Percentiles rank a stretch among this genome's conserved stretches.
phyloP scores from a whole-genome alignment of 257 asterid genomes.

The Haberlea rhodopensis region DNA sequence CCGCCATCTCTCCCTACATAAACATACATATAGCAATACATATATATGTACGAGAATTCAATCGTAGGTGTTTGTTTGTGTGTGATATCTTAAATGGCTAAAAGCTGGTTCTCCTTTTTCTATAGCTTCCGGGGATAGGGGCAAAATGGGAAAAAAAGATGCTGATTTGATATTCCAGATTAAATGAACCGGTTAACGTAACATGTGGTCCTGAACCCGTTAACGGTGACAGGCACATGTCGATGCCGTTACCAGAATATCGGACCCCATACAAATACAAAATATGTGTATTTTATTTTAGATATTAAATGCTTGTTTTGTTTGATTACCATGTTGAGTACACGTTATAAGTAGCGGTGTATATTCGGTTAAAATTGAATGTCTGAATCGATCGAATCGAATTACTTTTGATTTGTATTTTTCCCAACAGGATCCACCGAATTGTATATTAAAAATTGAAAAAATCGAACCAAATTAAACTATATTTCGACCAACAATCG shows the following conservation, averaged over 20 bases:
- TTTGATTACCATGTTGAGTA: too few relatives aligned
- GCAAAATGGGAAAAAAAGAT: constrained; percentile 28
- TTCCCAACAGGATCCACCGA: too few relatives aligned
- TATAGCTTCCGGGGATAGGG: constrained; percentile 38
- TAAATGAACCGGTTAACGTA: constrained; percentile 61
- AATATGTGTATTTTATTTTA: neutral
- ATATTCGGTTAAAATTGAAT: too few relatives aligned
- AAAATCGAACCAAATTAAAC: too few relatives aligned
- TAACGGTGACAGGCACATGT: constrained; percentile 95
- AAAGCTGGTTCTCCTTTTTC: constrained; percentile 36
- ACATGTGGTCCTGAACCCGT: constrained; percentile 95
- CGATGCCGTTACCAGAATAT: constrained; percentile 71
- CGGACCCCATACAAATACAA: constrained; percentile 18
- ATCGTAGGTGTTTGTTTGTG: too few relatives aligned
- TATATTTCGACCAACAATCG: too few relatives aligned
- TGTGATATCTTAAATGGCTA: constrained; percentile 35
- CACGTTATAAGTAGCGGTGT: too few relatives aligned
- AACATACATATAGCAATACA: neutral
- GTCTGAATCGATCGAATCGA: too few relatives aligned
- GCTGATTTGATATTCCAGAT: constrained; percentile 60
- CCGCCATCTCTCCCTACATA: constrained; percentile 32
- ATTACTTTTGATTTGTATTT: too few relatives aligned
- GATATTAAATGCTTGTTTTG: too few relatives aligned
- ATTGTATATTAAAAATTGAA: too few relatives aligned
- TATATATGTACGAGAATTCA: too few relatives aligned